A percentile compares a stretch with the other conserved stretches of the same genome.
phyloP scores from a whole-genome alignment of 1,284 basidiomycete species.

The Apiotrichum montevideense region DNA sequence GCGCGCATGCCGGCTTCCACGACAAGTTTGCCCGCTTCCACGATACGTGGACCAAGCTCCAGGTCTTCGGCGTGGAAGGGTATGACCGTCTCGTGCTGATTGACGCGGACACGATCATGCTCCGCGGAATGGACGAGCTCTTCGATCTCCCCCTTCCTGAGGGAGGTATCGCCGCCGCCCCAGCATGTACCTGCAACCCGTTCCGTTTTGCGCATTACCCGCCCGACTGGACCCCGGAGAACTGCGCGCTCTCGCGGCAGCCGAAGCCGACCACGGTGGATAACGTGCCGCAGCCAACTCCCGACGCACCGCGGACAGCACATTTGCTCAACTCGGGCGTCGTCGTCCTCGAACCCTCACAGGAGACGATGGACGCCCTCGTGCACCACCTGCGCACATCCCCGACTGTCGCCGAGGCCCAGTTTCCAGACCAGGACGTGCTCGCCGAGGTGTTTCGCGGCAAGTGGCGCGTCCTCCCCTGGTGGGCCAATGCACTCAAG shows the following conservation, averaged over 20 bases:
- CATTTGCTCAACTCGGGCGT: slow-evolving; percentile 80
- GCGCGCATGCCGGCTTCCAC: slow-evolving; percentile 48
- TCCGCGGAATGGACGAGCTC: slow-evolving; percentile 85
- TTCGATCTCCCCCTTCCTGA: slow-evolving; percentile 62
- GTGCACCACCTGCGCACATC: slow-evolving; percentile 61
- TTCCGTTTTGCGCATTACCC: slow-evolving; percentile 77
- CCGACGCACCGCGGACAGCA: slow-evolving; percentile 62
- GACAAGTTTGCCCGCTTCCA: slow-evolving; percentile 54
- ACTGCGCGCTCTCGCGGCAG: slow-evolving; percentile 74
- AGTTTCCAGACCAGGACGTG: slow-evolving; percentile 90
- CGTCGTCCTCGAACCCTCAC: slow-evolving; percentile 70
- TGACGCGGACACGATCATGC: slow-evolving; percentile 86
- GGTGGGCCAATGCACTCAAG: slow-evolving; percentile 51
- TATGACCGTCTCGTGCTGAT: slow-evolving; percentile 79
- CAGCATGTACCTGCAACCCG: slow-evolving; percentile 92
- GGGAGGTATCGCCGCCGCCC: slow-evolving; percentile 74
- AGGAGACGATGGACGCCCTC: slow-evolving; percentile 53
- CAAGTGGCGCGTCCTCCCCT: slow-evolving; percentile 47
- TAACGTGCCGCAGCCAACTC: slow-evolving; percentile 47
- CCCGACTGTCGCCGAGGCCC: slow-evolving; percentile 62
- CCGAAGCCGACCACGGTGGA: slow-evolving; percentile 53
- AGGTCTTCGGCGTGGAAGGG: slow-evolving; percentile 66
- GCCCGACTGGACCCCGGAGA: slow-evolving; percentile 78
- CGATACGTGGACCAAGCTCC: slow-evolving; percentile 87
- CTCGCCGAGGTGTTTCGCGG: slow-evolving; percentile 72